phyloP scores from a whole-genome alignment of 2,329 filamentous ascomycete genomes.

The Botryosphaeria dothidea region DNA sequence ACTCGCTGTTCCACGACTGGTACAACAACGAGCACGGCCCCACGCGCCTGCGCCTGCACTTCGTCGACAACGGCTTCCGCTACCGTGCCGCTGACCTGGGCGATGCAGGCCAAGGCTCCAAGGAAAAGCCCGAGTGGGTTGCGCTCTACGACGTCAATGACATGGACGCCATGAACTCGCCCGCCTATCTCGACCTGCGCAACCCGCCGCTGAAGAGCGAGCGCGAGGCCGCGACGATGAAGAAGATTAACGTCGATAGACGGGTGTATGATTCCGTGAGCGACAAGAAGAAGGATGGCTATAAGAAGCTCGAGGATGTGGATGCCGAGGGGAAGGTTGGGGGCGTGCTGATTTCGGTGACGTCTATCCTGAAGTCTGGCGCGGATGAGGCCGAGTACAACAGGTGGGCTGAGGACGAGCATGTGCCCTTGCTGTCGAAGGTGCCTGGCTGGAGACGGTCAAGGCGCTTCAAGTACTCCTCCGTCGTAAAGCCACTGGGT shows the following conservation, averaged over 20 bases:
- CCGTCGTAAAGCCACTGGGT: conserved; percentile 53
- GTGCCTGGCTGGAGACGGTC: conserved; percentile 79
- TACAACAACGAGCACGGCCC: conserved; percentile 94
- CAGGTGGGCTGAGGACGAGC: conserved; percentile 75
- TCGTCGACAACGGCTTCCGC: conserved; percentile 75
- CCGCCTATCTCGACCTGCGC: conserved; percentile 68
- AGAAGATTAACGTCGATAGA: conserved; percentile 68
- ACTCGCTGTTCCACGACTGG: conserved; percentile 82
- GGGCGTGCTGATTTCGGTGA: conserved; percentile 63
- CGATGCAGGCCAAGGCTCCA: conserved; percentile 30
- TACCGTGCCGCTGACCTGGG: conserved; percentile 68
- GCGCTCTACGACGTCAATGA: conserved; percentile 80
- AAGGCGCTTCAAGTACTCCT: conserved; percentile 67
- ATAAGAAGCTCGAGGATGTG: conserved; percentile 61
- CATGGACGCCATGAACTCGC: conserved; percentile 69
- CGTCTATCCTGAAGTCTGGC: conserved; percentile 59
- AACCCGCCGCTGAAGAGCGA: conserved; percentile 58
- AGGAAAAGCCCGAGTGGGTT: conserved; percentile 67
- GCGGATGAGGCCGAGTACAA: conserved; percentile 56
- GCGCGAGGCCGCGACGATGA: conserved; percentile 62
- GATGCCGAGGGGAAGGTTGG: conserved; percentile 60
- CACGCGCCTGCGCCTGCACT: conserved; percentile 72
- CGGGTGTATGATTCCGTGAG: conserved; percentile 69
- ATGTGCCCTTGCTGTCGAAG: conserved; percentile 69
- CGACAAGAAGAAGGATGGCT: conserved; percentile 55